These are phyloP conservation scores for Colletotrichum sublineola DNA, from an alignment of 2,329 filamentous ascomycete species.

Conservation along the genomic window DNA sequence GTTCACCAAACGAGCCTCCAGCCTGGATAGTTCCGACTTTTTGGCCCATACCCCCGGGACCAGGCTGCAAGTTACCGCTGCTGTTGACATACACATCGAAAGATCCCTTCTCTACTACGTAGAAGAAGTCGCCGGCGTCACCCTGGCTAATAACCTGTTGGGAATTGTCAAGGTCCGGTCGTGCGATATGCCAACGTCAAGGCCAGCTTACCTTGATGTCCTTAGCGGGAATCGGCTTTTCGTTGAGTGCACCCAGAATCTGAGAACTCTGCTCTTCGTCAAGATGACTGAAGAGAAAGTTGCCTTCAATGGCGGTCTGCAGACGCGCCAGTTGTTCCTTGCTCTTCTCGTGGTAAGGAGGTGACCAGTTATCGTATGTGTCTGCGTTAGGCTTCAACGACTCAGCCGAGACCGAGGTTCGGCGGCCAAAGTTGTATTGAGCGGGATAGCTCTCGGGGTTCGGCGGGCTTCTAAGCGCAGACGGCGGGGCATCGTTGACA, in stretches of 20 bases:
- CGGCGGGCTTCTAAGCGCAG: slow-evolving; percentile 61
- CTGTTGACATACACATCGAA: slow-evolving; percentile 94
- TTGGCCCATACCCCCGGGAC: slow-evolving; percentile 83
- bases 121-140: slow-evolving; percentile 97
- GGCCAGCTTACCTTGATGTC: slow-evolving; percentile 72
- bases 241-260: slow-evolving; percentile 89
- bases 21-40: slow-evolving; percentile 86
- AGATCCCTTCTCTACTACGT: slow-evolving; percentile 90
- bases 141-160: slow-evolving; percentile 91
- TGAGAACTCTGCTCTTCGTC: slow-evolving; percentile 93
- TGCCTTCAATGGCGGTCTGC: slow-evolving; percentile 84
- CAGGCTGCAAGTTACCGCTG: slow-evolving; percentile 81
- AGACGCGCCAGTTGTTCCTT: slow-evolving; percentile 84
- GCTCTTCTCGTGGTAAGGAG: slow-evolving; percentile 87
- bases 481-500: slow-evolving; percentile 60
- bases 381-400: slow-evolving; percentile 91
- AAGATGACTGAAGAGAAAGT: slow-evolving; percentile 94
- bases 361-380: slow-evolving; percentile 88
- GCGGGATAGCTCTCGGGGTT: slow-evolving; percentile 82
- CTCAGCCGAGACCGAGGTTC: slow-evolving; percentile 96
- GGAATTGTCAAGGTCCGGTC: slow-evolving; percentile 45
- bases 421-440: slow-evolving; percentile 93
- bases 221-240: slow-evolving; percentile 95
- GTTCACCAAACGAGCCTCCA: slow-evolving; percentile 94
- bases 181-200: not conserved